These are phyloP conservation scores for Penicillium sp. DNA, from an alignment of 2,329 filamentous ascomycete species.

Conservation along the genomic window DNA sequence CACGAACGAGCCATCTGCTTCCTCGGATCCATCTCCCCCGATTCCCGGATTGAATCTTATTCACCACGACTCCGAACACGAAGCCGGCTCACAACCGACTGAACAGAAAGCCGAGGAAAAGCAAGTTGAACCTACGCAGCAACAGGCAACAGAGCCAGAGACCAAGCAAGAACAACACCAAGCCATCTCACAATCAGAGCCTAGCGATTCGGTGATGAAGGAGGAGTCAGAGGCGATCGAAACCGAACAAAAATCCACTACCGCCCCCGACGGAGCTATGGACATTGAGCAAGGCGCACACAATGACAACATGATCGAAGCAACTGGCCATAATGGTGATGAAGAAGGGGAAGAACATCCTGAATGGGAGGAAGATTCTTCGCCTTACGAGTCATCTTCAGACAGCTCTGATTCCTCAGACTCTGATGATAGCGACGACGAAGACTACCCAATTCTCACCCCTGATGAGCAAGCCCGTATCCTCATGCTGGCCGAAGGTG, in stretches of 20 bases:
- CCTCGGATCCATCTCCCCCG: conserved; percentile 20
- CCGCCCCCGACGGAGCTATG: conserved; percentile 24
- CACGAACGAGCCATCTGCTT: conserved; percentile 12
- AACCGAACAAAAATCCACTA: neutral
- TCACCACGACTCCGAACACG: conserved; percentile 19
- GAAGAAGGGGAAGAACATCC: conserved; percentile 54
- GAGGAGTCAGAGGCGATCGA: conserved; percentile 1
- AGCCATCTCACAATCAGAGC: neutral
- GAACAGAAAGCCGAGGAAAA: conserved; percentile 5
- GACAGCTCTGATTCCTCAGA: conserved; percentile 60
- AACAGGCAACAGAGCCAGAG: neutral
- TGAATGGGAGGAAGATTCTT: conserved; percentile 83
- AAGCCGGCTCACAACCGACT: conserved; percentile 1
- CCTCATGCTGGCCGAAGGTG: conserved; percentile 76
- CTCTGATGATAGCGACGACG: conserved; percentile 53
- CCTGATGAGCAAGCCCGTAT: conserved; percentile 80
- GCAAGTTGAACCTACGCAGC: neutral
- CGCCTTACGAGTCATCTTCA: conserved; percentile 65
- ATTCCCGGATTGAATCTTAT: conserved; percentile 41
- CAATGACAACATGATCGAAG: conserved; percentile 8
- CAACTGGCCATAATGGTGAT: conserved; percentile 8
- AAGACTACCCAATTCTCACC: conserved; percentile 67
- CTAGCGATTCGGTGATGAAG: neutral
- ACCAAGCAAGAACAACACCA: neutral
- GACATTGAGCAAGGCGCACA: conserved; percentile 24